phyloP scores from a whole-genome alignment of 179 eudicot genomes.

The Camellia oleifera region DNA sequence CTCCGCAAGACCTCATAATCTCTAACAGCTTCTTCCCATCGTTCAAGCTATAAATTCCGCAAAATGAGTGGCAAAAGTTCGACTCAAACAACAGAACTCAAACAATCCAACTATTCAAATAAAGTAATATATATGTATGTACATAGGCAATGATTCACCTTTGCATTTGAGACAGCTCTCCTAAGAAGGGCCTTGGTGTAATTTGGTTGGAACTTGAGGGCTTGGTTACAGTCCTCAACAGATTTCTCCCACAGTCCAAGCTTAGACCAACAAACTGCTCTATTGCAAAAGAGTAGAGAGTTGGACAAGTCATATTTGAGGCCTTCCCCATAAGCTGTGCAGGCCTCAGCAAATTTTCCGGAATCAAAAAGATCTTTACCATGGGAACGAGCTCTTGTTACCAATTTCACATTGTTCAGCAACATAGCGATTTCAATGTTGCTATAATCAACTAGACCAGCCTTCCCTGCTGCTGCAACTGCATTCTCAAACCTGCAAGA shows the following conservation, averaged over 20 bases:
- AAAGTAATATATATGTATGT: no score
- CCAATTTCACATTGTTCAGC: constrained; percentile 27
- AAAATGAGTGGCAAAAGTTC: not conserved
- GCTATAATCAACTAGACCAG: constrained; percentile 26
- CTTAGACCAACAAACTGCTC: constrained; percentile 43
- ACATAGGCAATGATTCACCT: constrained; percentile 19
- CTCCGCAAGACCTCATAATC: constrained; percentile 35
- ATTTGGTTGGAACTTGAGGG: constrained; percentile 39
- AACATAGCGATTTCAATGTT: constrained; percentile 33
- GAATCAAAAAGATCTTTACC: constrained; percentile 36
- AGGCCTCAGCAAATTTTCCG: constrained; percentile 32
- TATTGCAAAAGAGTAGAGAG: constrained; percentile 36
- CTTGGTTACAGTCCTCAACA: constrained; percentile 38
- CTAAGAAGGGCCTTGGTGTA: constrained; percentile 41
- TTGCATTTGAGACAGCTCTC: constrained; percentile 40
- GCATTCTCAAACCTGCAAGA: constrained; percentile 44
- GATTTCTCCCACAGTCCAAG: constrained; percentile 42
- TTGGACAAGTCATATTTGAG: constrained; percentile 27
- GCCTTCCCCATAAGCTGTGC: constrained; percentile 41
- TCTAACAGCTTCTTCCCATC: constrained; percentile 34
- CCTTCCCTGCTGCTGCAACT: constrained; percentile 32
- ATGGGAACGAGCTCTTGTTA: constrained; percentile 32
- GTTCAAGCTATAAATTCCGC: constrained; percentile 26
- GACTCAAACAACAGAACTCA: not conserved
- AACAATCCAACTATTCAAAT: no score